Evolutionary conservation across 495 filamentous ascomycete species (phyloP), one percentile per base, ranked within the genome.

Genomic region (Annulohypoxylon nitens): DNA sequence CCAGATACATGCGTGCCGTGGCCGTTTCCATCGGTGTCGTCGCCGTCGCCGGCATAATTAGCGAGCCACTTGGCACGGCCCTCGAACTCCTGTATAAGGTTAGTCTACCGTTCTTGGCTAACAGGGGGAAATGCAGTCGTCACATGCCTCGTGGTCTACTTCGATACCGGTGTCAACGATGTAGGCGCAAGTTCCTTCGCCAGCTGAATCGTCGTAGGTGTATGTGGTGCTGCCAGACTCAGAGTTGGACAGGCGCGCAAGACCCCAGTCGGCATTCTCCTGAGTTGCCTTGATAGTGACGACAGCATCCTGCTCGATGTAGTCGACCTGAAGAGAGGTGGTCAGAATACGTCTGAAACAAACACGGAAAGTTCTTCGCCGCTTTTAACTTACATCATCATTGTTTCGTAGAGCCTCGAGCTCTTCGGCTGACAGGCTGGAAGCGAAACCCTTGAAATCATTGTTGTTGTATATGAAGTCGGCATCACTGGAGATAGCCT

Each of bases 1-100:
- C 89, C 90, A 20, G 89, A 84, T 33, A 89, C 86, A 80, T 91
- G 90, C 2, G 91, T 93, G 61, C 90, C 91, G 70, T 84, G 81
- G 58, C 81, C 81, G 64, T 82, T 81, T 61, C 76, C 80, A 51
- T 87, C 83, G 16, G 76, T 74, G 76, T 79, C 68, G 41, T 72
- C 34, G 51, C 59, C 61, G 68, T 68, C 65, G 66, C 76, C 74
- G 50, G 75, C 77, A 37, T 79, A 80, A 75, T 83, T 82, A 67
- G 78, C 68, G 25, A 81, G 76, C 59, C 72, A 84, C 33, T 72
- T 77, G 7, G 88, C 89, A 69, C 89, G 89, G 63, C 87, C 86
- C 5, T 76, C 85, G 59, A 91, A 92, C 54, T 91, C 79, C 58
- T 63, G 53, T 7, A 33, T 64, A 85, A 23, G 45, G 25, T 67